A percentile compares a stretch with the other conserved stretches of the same genome.
phyloP scores from a whole-genome alignment of 106 monocot species.

The Amphibolis antarctica region DNA sequence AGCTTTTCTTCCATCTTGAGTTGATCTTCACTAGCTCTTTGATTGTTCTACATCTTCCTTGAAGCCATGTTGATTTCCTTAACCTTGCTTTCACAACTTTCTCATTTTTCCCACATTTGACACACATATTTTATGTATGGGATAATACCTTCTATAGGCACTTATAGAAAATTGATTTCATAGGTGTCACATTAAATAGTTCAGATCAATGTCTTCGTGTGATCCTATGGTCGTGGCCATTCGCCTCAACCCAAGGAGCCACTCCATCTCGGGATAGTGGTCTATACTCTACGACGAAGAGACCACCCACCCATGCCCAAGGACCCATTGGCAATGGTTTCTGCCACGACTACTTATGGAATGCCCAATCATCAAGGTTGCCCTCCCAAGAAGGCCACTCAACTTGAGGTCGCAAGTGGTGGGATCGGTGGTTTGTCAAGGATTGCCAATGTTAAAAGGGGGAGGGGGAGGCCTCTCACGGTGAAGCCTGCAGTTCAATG shows the following conservation, averaged over 20 bases:
- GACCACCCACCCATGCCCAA: conserved; percentile 57
- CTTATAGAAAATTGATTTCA: too few relatives aligned
- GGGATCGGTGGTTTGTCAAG: too few relatives aligned
- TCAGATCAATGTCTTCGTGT: too few relatives aligned
- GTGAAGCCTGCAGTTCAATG: conserved; percentile 1
- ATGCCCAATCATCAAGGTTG: conserved; percentile 34
- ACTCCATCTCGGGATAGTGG: neutral
- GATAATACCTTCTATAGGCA: too few relatives aligned
- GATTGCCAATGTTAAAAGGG: conserved; percentile 10
- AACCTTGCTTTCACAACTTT: too few relatives aligned
- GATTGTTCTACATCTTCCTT: too few relatives aligned
- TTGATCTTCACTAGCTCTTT: too few relatives aligned
- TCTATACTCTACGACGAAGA: conserved; percentile 20
- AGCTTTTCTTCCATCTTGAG: too few relatives aligned
- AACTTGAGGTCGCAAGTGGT: neutral
- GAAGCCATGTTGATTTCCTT: too few relatives aligned
- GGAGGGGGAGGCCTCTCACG: conserved; percentile 19
- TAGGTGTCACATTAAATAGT: too few relatives aligned
- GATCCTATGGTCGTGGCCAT: conserved; percentile 38
- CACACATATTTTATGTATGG: too few relatives aligned
- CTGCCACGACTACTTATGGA: conserved; percentile 22
- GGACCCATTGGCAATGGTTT: conserved; percentile 23
- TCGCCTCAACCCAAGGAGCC: conserved; percentile 30
- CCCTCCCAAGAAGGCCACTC: conserved; percentile 30
- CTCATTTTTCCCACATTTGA: too few relatives aligned